Base-by-base conservation (phyloP, 345 rosid species). In the Triadica sebifera region DNA sequence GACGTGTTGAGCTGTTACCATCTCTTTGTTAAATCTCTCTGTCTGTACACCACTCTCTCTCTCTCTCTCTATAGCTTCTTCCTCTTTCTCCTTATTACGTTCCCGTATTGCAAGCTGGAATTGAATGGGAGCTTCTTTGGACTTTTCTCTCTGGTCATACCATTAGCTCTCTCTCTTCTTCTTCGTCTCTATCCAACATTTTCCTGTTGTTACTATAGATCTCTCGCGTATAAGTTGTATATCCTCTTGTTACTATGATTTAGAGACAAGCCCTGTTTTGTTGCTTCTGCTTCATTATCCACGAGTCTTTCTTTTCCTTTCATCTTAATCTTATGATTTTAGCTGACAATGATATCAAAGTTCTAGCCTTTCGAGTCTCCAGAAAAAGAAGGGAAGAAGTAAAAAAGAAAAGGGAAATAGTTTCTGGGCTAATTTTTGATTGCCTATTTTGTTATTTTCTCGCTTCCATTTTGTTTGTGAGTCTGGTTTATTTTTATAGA, bases 1-100 rank as follows among this genome's bases (percentile, higher is more conserved):
- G 84, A 86, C 92, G 89, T 87, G 98, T 78, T 84, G 96, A 87
- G 92, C 89, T 89, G 93, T 89, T 83, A 61, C 70, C 88, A 76
- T 78, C 69, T 75, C 59, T 69, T 65, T 75, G 76, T 65, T 45
- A 46, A 56, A 45, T 13, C 57, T 43, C 49, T 52, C 74, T 70
- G 56, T 52, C 74, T 70, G 56, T 64, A 57, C 59, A 46, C 65
- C 75, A 68, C 66, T 51, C 59, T 69, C 61, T 70, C 66, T 51
- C 59, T 69, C 61, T 70, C 67, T 65, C 25, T 37, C 41, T 78
- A 47, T 52, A 43, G 10, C 46, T 70, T 61, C 43, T n/a, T 74
- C 47, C 47, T 39, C 63, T 29, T 5, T 17, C 73, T 74, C 55
- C 50, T 34, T 19, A 0, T 75, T 82, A 12, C 22, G 17, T 68